Percentiles rank a stretch among this genome's conserved stretches.
Evolutionary conservation across 176 grass and related monocot species (phyloP).

Genomic region (Paspalum vaginatum): DNA sequence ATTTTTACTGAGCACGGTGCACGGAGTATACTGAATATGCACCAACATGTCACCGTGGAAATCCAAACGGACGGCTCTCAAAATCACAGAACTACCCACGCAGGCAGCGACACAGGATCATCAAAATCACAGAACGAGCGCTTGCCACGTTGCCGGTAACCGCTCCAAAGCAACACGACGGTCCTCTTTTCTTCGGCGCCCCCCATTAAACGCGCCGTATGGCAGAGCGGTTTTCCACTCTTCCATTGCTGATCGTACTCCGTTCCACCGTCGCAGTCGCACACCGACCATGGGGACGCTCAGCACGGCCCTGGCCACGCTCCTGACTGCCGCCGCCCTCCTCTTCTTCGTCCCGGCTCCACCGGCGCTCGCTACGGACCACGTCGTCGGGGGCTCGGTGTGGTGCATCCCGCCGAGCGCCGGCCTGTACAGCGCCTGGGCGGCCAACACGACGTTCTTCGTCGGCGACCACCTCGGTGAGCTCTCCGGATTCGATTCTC

Average conservation of each 20-base stretch:
- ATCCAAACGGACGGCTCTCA: too few relatives aligned
- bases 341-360: neutral
- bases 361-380: neutral
- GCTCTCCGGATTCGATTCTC: neutral
- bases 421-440: slow-evolving; percentile 49
- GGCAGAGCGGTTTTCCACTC: neutral
- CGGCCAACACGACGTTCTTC: slow-evolving; percentile 41
- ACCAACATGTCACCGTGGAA: too few relatives aligned
- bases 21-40: too few relatives aligned
- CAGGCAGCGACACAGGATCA: too few relatives aligned
- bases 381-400: slow-evolving; percentile 51
- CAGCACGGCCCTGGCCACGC: neutral
- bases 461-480: slow-evolving; percentile 50
- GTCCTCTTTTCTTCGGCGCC: neutral
- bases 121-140: too few relatives aligned
- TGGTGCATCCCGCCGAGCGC: slow-evolving; percentile 58
- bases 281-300: neutral
- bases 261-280: neutral
- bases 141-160: neutral
- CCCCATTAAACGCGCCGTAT: too few relatives aligned
- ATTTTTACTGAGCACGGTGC: too few relatives aligned
- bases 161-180: neutral
- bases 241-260: neutral
- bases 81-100: too few relatives aligned
- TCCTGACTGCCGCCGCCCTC: neutral